Base-by-base conservation (phyloP, 1,284 basidiomycete species). In the Trametes versicolor region DNA sequence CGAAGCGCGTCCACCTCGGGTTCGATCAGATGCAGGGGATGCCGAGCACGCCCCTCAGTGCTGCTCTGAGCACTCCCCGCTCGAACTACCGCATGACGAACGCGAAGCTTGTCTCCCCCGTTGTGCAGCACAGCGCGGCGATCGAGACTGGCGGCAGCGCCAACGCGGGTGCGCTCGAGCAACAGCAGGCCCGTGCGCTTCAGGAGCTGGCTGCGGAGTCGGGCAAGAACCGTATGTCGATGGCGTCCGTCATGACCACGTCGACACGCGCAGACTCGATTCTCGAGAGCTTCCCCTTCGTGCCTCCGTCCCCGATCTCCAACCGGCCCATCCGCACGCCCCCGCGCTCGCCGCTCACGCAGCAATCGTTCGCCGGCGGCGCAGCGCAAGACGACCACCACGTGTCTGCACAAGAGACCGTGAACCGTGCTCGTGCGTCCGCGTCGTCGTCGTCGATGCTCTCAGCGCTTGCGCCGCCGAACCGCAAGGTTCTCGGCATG, bases 251-350 rank as follows among this genome's bases (percentile, higher is more conserved):
- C 58, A 76, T 90, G 62, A 85, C 87, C 13, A 81, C 88, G n/a
- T 89, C 89, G 25, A 87, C 87, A 4, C 82, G 85, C 62, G 89
- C 90, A 45, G 92, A 94, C 75, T 93, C 92, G 1, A 92, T 94
- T 67, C 82, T 94, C 25, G 92, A 92, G 76, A 89, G 86, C 27
- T 94, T 94, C 83, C 91, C 91, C 48, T 94, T 94, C 74, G 92
- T 94, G 9, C 92, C 92, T 25, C 92, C 92, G 0, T 92, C 90
- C 4, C 92, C 92, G 7, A 93, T 94, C 67, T 92, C 91, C 19
- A 86, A 91, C 70, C 82, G 89, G 54, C 92, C 92, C 12, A 80
- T 88, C 69, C 83, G 91, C 67, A 87, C 91, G 4, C 91, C 91
- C 4, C 89, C 89, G 36, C 86, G 87, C 60, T 93, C 91, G 21